Evolutionary conservation across 257 asterid species (phyloP).

Genomic region (Pogostemon cablin): DNA sequence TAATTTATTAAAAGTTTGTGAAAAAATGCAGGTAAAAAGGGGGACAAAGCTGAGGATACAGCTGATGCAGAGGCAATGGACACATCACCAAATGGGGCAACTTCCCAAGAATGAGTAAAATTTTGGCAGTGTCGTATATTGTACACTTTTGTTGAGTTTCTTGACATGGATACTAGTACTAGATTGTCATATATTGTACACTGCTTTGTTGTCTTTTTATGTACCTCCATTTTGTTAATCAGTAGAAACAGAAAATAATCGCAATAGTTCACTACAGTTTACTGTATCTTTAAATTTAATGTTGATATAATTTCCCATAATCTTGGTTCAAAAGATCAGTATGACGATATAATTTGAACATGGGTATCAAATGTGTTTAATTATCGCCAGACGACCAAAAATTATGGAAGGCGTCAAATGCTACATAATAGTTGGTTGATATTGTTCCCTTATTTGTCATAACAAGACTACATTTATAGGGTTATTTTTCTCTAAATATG

Average conservation of each 20-base stretch:
- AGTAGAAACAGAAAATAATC: conserved; percentile 24
- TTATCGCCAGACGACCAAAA: too few species aligned
- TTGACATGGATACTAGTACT: conserved; percentile 1
- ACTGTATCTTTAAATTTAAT: neutral
- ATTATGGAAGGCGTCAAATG: too few species aligned
- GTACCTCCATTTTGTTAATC: conserved; percentile 31
- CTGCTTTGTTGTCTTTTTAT: conserved; percentile 26
- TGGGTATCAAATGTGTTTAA: too few species aligned
- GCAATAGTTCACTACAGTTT: conserved; percentile 3
- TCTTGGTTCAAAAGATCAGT: too few species aligned
- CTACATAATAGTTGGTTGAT: too few species aligned
- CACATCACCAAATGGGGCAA: conserved; percentile 38
- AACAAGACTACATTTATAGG: too few species aligned
- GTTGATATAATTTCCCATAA: too few species aligned
- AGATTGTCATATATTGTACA: conserved; percentile 28
- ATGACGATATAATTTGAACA: too few species aligned
- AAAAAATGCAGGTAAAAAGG: conserved; percentile 64
- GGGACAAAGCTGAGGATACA: conserved; percentile 58
- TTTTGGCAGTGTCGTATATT: neutral
- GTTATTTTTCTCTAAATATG: too few species aligned
- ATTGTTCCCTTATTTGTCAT: too few species aligned
- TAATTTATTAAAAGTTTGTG: neutral
- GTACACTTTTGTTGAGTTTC: conserved; percentile 23
- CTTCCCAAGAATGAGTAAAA: conserved; percentile 35
- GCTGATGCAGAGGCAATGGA: conserved; percentile 60